Evolutionary conservation across 139 green algal species (phyloP), one percentile per base, ranked within the genome.

Genomic region (Spirogloea muscicola): DNA sequence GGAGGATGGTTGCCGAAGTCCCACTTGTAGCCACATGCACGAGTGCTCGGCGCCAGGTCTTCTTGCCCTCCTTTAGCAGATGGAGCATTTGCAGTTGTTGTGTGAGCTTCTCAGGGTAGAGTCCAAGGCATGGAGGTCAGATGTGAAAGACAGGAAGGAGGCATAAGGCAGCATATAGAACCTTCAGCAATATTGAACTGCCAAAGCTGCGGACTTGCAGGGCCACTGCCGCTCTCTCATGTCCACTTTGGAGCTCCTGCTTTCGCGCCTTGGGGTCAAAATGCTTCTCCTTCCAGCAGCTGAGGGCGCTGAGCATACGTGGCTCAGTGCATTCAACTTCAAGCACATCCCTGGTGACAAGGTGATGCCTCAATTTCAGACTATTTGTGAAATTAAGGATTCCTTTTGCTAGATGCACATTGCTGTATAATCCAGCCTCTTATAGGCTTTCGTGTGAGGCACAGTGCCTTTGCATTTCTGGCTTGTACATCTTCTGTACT

Each of bases 11-110:
- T 94, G 58, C 92, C 91, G 2, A 91, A 97, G 87, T 96, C 76
- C 91, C 92, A 13, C 86, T 97, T 9, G 86, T 97, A 1, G 92
- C 92, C 18, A 97, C 92, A 0, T 76, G 79, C 29, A 58, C 59
- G n/a, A 74, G 82, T 25, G 86, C 86, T 13, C 79, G 92, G 44
- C 79, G 92, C 38, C 68, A 80, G 71, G 58, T 74, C 9, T 75
- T 52, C 6, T 48, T 29, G 3, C 29, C 10, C 55, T 16, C 55
- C 13, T 49, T 13, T 55, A 21, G 46, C n/a, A 31, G 21, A 21
- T 55, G 46, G 46, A 55, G n/a, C 21, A 21, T 55, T 55, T n/a
- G n/a, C 21, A 31, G 46, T 55, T 21, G 46, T 21, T 55, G 21
- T 21, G n/a, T n/a, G 21, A 21, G 46, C 21, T 21, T 21, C 46